These are phyloP conservation scores for Fusarium armeniacum DNA, from an alignment of 2,329 filamentous ascomycete genomes.

Conservation along the genomic window DNA sequence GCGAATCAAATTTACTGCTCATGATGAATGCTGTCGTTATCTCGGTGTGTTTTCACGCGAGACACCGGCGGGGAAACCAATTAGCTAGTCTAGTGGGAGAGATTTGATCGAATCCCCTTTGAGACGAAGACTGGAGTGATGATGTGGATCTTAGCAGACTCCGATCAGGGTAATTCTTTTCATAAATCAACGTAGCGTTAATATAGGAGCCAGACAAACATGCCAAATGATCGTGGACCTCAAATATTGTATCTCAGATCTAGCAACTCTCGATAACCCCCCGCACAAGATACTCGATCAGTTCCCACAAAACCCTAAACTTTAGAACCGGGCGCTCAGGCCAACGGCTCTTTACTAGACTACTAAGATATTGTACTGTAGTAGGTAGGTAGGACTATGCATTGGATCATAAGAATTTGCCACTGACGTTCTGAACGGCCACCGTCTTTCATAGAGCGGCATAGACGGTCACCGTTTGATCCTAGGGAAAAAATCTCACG, in stretches of 20 bases:
- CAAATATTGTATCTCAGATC: background rate
- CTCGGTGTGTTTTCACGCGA: constrained; percentile 49
- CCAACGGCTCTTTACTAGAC: constrained; percentile 30
- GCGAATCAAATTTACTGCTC: constrained; percentile 21
- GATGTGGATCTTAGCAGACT: background rate
- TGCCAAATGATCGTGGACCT: constrained; percentile 13
- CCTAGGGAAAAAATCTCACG: constrained; percentile 27
- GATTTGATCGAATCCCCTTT: constrained; percentile 3
- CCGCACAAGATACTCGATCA: background rate
- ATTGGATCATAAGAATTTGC: constrained; percentile 29
- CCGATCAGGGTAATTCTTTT: background rate
- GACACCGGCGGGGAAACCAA: constrained; percentile 40
- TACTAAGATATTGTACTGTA: too few species aligned
- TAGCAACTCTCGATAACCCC: background rate
- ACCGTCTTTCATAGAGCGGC: constrained; percentile 35
- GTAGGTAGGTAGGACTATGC: background rate
- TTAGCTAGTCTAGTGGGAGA: constrained; percentile 9
- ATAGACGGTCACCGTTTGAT: constrained; percentile 38
- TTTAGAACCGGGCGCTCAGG: constrained; percentile 23
- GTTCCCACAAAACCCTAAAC: constrained; percentile 37
- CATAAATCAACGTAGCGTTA: background rate
- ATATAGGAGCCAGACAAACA: constrained; percentile 8
- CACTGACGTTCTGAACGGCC: constrained; percentile 37
- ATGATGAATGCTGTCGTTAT: constrained; percentile 21
- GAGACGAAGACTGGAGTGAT: background rate